Evolutionary conservation across 2,329 filamentous ascomycete genomes (phyloP).

Genomic region (Aspergillus vadensis): DNA sequence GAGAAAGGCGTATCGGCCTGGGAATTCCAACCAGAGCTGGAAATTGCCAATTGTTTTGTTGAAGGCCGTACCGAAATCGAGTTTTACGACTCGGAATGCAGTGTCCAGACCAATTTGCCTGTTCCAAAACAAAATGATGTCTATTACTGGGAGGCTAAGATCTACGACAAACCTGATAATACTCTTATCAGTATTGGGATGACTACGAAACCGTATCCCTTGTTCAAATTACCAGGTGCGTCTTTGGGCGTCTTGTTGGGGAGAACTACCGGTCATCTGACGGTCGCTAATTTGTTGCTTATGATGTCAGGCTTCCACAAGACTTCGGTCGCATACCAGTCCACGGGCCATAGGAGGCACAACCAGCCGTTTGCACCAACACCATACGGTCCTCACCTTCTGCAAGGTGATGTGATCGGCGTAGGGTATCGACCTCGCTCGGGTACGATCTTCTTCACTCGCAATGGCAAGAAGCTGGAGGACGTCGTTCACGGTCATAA

Average conservation of each 20-base stretch:
- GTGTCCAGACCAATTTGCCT: conserved; percentile 92
- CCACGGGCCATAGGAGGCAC: conserved; percentile 79
- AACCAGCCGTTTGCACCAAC: conserved; percentile 88
- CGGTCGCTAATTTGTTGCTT: conserved; percentile 17
- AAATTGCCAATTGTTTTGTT: conserved; percentile 98
- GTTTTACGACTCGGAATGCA: conserved; percentile 97
- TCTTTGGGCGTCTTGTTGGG: conserved; percentile 13
- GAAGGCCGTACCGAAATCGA: conserved; percentile 96
- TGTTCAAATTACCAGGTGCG: conserved; percentile 90
- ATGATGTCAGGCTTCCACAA: conserved; percentile 75
- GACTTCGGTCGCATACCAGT: conserved; percentile 87
- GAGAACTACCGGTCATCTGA: neutral
- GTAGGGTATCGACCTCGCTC: conserved; percentile 93
- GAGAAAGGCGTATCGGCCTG: conserved; percentile 99
- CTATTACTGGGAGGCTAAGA: conserved; percentile 99
- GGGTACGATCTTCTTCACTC: conserved; percentile 94
- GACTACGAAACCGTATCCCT: conserved; percentile 93
- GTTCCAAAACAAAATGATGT: conserved; percentile 99
- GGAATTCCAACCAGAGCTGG: conserved; percentile 98
- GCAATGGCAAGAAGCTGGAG: conserved; percentile 95
- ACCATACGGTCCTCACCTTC: conserved; percentile 77
- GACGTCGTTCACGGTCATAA: conserved; percentile 93
- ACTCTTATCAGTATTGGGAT: conserved; percentile 89
- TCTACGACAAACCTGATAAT: conserved; percentile 93
- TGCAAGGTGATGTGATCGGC: conserved; percentile 94